Evolutionary conservation across 768 basidiomycete species (phyloP), one percentile per base, ranked within the genome.

Genomic region (Tephrocybe sp.): DNA sequence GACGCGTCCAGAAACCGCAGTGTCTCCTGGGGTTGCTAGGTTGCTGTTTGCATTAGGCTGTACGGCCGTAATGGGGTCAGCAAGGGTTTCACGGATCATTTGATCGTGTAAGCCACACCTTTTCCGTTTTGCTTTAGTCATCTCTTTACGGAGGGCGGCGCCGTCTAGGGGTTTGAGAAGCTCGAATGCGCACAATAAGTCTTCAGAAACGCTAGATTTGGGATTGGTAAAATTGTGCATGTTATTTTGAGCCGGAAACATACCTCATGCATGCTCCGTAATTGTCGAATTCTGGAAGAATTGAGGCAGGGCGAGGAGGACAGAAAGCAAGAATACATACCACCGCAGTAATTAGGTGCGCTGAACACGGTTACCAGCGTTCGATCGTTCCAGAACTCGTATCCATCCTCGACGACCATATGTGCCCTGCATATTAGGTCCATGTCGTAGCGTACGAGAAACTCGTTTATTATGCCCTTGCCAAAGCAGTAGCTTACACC

Each of bases 401-500:
- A 97, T 7, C 95, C 95, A 62, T 94, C 92, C 67, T 99, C 97
- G 54, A 99, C 97, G 38, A 99, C 97, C 97, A 98, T 98, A 70
- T 99, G 97, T 42, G 97, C 97, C 42, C 97, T 87, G 74, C 97
- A 98, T 71, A 99, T 98, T 55, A 99, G 78, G 70, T 99, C 95
- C 89, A 99, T 97, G 69, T 99, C 95, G 64, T 94, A 94, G 55
- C 88, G 84, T 56, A 86, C 84, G 48, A 98, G 73, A 75, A 98
- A 97, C 56, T 94, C 90, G 61, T 95, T 95, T 64, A 98, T 97
- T 58, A 98, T 89, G 11, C 84, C 84, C 74, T 97, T 98, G 42
- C 97, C 97, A 62, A 97, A 99, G 71, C 97, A 98, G 74, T 94
- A 99, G 65, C 93, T 97, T 53, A 99, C 97, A 15, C 97, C 97